Percentiles rank a stretch among this genome's conserved stretches.
Conservation (phyloP, 2,329 filamentous ascomycete genomes). For the Trichoderma sp. region DNA sequence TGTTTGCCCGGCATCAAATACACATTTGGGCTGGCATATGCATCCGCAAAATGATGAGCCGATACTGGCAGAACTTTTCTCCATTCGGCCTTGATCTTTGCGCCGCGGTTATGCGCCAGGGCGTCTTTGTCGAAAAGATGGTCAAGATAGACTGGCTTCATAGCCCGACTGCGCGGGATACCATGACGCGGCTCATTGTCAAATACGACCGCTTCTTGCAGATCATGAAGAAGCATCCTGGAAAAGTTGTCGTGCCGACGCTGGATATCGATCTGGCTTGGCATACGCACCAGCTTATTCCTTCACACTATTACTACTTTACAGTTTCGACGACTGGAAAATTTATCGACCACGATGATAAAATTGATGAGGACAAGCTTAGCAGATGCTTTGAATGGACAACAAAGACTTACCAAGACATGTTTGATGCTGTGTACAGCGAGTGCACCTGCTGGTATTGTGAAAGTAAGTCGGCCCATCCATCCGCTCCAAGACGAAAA, state of each 20-base stretch:
- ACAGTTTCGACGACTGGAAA: slow-evolving; percentile 49
- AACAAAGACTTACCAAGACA: slow-evolving; percentile 65
- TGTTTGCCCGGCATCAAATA: slow-evolving; percentile 28
- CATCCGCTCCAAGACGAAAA: slow-evolving; percentile 45
- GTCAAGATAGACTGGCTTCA: slow-evolving; percentile 75
- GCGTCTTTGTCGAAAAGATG: slow-evolving; percentile 73
- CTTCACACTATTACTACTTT: slow-evolving; percentile 62
- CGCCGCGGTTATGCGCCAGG: slow-evolving; percentile 66
- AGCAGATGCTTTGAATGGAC: slow-evolving; percentile 72
- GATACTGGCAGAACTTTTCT: slow-evolving; percentile 69
- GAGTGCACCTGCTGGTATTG: slow-evolving; percentile 86
- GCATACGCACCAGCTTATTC: slow-evolving; percentile 78
- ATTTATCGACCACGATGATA: slow-evolving; percentile 83
- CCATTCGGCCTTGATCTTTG: slow-evolving; percentile 65
- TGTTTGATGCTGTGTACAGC: slow-evolving; percentile 67
- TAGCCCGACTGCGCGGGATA: slow-evolving; percentile 63
- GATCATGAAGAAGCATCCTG: slow-evolving; percentile 54
- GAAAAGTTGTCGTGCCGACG: slow-evolving; percentile 63
- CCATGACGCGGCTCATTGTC: slow-evolving; percentile 62
- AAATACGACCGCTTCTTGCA: slow-evolving; percentile 67
- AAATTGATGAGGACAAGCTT: slow-evolving; percentile 69
- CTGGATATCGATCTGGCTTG: slow-evolving; percentile 74
- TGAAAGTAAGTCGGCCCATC: slow-evolving; percentile 52
- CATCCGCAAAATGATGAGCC: slow-evolving; percentile 67
- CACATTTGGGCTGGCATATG: slow-evolving; percentile 41